Percentiles rank a stretch among this genome's conserved stretches.
These are phyloP conservation scores for Globisporangium polare DNA, from an alignment of 352 stramenopile genomes.

Conservation along the genomic window DNA sequence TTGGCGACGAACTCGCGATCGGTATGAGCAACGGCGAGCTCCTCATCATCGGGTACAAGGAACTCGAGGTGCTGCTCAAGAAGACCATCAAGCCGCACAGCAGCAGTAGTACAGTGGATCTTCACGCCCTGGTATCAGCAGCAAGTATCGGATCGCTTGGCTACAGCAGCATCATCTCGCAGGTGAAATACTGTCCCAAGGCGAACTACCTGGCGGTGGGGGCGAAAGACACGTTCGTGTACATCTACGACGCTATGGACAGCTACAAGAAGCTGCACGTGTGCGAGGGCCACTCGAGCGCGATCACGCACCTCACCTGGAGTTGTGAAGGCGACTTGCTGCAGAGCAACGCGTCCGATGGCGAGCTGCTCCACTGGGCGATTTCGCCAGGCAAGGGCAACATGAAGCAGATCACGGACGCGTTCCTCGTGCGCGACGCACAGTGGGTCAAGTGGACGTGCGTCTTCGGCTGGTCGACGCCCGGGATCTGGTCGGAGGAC, in stretches of 20 bases:
- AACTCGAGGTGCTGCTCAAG: conserved; percentile 32
- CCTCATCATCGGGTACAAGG: conserved; percentile 38
- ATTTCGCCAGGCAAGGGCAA: conserved; percentile 24
- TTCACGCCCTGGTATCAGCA: background rate
- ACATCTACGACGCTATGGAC: conserved; percentile 45
- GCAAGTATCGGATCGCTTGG: background rate
- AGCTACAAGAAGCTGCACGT: conserved; percentile 58
- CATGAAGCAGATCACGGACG: conserved; percentile 62
- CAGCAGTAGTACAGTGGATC: conserved; percentile 12
- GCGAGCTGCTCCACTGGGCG: conserved; percentile 61
- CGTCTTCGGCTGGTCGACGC: conserved; percentile 61
- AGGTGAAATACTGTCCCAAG: conserved; percentile 56
- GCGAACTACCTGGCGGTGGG: conserved; percentile 46
- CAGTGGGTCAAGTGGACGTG: conserved; percentile 65
- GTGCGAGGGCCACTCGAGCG: conserved; percentile 79
- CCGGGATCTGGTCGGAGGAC: conserved; percentile 58
- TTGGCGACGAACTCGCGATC: conserved; percentile 46
- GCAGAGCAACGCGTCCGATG: conserved; percentile 70
- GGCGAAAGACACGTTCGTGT: conserved; percentile 59
- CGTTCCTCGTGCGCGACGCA: conserved; percentile 50
- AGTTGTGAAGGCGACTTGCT: conserved; percentile 74
- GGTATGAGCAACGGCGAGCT: conserved; percentile 51
- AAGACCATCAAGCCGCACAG: conserved; percentile 38
- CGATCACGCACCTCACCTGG: conserved; percentile 86
- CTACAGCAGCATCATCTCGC: conserved; percentile 22